phyloP scores from a whole-genome alignment of 2,329 filamentous ascomycete species.

The Biscogniauxia mediterranea region DNA sequence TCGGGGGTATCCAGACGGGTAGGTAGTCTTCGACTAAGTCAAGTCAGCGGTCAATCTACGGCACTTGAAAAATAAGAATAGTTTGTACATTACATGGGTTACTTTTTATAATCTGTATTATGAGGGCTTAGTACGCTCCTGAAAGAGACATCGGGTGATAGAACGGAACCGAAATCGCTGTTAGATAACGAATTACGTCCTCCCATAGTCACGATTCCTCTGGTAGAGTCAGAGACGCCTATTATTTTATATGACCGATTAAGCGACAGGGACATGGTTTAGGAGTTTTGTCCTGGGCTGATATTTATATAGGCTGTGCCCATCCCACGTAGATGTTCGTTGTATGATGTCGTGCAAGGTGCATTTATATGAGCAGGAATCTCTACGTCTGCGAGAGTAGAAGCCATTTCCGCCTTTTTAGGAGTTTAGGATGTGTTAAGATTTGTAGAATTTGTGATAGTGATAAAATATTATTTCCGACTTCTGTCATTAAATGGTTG shows the following conservation, averaged over 20 bases:
- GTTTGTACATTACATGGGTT: too few species aligned
- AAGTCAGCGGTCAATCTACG: too few species aligned
- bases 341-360: neutral
- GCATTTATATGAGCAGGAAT: neutral
- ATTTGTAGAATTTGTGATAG: too few species aligned
- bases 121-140: constrained; percentile 39
- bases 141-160: constrained; percentile 40
- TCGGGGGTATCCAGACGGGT: too few species aligned
- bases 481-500: too few species aligned
- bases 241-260: neutral
- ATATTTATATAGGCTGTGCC: neutral
- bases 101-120: too few species aligned
- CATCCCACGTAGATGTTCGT: neutral
- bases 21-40: too few species aligned
- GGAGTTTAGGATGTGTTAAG: too few species aligned
- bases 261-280: neutral
- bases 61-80: too few species aligned
- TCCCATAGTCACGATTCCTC: neutral
- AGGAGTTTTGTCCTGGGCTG: neutral
- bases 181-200: neutral
- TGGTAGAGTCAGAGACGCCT: neutral
- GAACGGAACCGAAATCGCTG: neutral
- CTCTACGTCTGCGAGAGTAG: neutral
- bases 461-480: too few species aligned
- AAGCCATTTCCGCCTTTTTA: neutral